These are phyloP conservation scores for Poteriospumella lacustris DNA, from an alignment of 108 stramenopile species.

Conservation along the genomic window DNA sequence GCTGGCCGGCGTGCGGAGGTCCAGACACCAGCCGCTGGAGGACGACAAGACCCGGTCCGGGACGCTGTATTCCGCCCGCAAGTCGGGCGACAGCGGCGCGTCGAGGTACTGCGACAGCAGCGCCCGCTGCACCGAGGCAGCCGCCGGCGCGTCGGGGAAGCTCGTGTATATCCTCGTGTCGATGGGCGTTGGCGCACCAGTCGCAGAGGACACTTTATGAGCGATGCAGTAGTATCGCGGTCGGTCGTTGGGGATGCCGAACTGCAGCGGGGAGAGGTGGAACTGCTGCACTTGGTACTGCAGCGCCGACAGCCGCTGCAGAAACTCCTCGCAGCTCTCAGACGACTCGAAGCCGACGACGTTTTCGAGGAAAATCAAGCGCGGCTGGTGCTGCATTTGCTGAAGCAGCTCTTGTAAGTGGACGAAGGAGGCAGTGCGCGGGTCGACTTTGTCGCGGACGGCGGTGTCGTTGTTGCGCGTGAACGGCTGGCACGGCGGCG, in stretches of 20 bases:
- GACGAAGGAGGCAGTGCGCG: constrained; percentile 62
- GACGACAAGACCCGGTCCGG: constrained; percentile 56
- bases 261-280: constrained; percentile 64
- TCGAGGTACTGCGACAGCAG: background rate
- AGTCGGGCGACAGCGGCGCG: constrained; percentile 25
- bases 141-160: background rate
- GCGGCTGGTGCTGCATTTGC: constrained; percentile 43
- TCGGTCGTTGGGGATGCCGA: constrained; percentile 76
- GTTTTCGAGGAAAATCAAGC: constrained; percentile 70
- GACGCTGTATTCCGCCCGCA: constrained; percentile 39
- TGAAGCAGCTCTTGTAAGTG: constrained; percentile 58
- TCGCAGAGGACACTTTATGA: background rate
- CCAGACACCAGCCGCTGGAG: constrained; percentile 75
- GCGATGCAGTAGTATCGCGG: constrained; percentile 64
- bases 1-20: constrained; percentile 62
- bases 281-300: constrained; percentile 41
- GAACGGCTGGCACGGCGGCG: constrained; percentile 80
- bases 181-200: background rate
- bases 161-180: background rate
- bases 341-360: constrained; percentile 77
- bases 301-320: constrained; percentile 45
- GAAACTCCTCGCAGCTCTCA: constrained; percentile 58
- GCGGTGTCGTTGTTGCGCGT: constrained; percentile 60
- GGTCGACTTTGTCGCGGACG: constrained; percentile 56
- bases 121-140: background rate